Conservation (phyloP, 176 grass and related monocot species). For the Oryza rufipogon region DNA sequence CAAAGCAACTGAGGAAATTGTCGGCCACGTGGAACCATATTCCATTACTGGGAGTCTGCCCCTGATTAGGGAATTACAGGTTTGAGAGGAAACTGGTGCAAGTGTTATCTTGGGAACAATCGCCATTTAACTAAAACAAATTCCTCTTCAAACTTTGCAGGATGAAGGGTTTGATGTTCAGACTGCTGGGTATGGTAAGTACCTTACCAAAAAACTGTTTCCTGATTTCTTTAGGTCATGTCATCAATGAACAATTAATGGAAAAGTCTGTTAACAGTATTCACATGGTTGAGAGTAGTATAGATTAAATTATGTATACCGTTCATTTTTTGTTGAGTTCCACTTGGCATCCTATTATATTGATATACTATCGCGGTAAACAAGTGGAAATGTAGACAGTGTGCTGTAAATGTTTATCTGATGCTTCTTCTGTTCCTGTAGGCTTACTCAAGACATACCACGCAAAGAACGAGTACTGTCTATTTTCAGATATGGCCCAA, state of each 20-base stretch:
- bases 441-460: slow-evolving; percentile 92
- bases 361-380: not conserved
- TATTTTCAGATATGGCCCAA: slow-evolving; percentile 91
- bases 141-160: slow-evolving; percentile 46
- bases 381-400: not conserved
- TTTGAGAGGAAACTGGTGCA: slow-evolving; percentile 21
- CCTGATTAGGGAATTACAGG: slow-evolving; percentile 93
- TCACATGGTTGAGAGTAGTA: not conserved
- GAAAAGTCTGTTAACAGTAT: not conserved
- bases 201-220: not conserved
- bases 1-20: slow-evolving; percentile 87
- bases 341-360: not conserved
- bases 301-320: not conserved
- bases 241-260: not conserved
- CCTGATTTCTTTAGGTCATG: not conserved
- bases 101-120: not conserved
- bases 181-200: slow-evolving; percentile 85
- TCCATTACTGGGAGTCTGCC: slow-evolving; percentile 91
- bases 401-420: slow-evolving; percentile 7
- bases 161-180: slow-evolving; percentile 99
- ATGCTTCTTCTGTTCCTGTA: slow-evolving; percentile 29
- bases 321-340: not conserved
- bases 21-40: slow-evolving; percentile 83
- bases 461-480: slow-evolving; percentile 89
- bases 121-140: slow-evolving; percentile 38